Evolutionary conservation across 306 rosid genomes (phyloP), one percentile per base, ranked within the genome.

Genomic region (Oemleria cerasiformis): DNA sequence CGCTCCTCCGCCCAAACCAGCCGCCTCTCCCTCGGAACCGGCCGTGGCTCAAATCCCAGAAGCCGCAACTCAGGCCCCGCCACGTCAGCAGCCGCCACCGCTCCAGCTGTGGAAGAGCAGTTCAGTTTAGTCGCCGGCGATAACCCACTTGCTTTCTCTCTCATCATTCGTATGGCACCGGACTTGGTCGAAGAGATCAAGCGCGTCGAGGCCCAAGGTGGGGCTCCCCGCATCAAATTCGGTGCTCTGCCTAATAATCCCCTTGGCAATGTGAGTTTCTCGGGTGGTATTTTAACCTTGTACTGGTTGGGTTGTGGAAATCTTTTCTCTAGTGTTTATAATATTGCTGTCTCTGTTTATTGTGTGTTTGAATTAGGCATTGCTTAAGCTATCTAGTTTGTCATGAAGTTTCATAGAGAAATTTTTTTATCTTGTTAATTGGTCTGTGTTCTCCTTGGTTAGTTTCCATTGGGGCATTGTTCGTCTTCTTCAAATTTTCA

Each of bases 131-230:
- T 87, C 14, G 38, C 97, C 20, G 97, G 99, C 7, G 83, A 47
- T 45, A 81, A 91, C 60, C 85, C 99, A 3, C 84, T 81, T n/a
- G 88, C 92, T 11, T 94, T 91, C 80, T 84, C 88, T 9, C 88
- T 91, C 96, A 89, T 91, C 72, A 94, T 94, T 65, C 78, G 87
- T 39, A 77, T 94, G 41, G 91, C 86, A 8, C 99, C 99, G 3
- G 88, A 91, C 80, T 85, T 91, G 78, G 89, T 89, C 13, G 97
- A 94, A 23, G 97, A 91, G 92, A 91, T 94, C 95, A 91, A 77
- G 86, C 99, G 99, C 73, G 83, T 85, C 59, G 99, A 94, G 73
- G 83, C 92, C 53, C 90, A 82, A 53, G 97, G 91, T 45, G 97
- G 96, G 25, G 82, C 83, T 71, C 84, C 99, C 43, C 84, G 92